Conservation (phyloP, 768 basidiomycete species). For the Kondoa subrosea region DNA sequence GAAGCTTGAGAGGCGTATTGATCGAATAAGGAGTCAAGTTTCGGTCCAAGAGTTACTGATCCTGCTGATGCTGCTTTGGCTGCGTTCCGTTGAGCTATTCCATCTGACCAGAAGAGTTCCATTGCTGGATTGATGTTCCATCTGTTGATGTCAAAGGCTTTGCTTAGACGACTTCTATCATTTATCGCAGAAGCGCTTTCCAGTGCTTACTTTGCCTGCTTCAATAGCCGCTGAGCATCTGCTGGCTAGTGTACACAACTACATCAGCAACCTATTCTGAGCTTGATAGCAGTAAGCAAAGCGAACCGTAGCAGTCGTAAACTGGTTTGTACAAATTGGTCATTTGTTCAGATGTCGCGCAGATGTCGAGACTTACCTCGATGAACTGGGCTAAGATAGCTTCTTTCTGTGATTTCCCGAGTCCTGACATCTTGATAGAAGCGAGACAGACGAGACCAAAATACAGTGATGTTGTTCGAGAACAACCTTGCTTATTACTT, state of each 20-base stretch:
- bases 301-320: conserved; percentile 5
- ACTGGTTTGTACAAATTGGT: background rate
- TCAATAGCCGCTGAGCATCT: background rate
- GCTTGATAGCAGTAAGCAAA: conserved; percentile 14
- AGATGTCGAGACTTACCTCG: conserved; percentile 15
- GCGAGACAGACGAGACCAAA: too few relatives aligned
- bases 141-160: background rate
- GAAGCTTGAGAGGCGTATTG: conserved; percentile 38
- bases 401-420: conserved; percentile 22
- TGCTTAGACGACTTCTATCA: background rate
- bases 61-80: background rate
- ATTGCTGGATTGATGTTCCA: conserved; percentile 23
- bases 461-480: too few relatives aligned
- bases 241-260: conserved; percentile 5
- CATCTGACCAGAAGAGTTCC: conserved; percentile 27
- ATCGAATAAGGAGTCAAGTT: conserved; percentile 46
- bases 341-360: background rate
- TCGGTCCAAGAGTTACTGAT: conserved; percentile 29
- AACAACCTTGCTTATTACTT: too few relatives aligned
- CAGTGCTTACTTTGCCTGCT: background rate
- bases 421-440: too few relatives aligned
- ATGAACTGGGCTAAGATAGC: conserved; percentile 22
- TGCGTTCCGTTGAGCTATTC: conserved; percentile 3
- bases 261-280: conserved; percentile 7
- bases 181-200: background rate